phyloP scores from a whole-genome alignment of 805 yeast species.

The Metschnikowia baotianmanensis region DNA sequence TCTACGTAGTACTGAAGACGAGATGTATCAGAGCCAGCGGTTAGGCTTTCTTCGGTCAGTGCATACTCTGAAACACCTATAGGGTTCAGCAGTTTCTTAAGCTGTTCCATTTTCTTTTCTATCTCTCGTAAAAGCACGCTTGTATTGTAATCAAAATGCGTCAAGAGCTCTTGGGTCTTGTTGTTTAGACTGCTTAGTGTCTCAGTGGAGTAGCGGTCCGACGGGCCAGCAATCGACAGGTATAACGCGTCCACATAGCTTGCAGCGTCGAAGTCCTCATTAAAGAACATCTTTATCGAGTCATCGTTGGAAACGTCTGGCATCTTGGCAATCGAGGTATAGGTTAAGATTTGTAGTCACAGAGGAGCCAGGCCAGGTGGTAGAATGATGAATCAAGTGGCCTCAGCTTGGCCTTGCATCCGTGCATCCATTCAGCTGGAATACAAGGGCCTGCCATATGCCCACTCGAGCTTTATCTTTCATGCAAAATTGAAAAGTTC shows the following conservation, averaged over 20 bases:
- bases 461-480: too few species aligned
- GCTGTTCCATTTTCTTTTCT: constrained; percentile 45
- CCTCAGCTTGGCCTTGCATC: too few species aligned
- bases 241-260: constrained; percentile 64
- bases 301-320: constrained; percentile 24
- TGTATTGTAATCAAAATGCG: constrained; percentile 62
- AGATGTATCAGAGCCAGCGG: constrained; percentile 37
- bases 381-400: too few species aligned
- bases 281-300: constrained; percentile 64
- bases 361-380: too few species aligned
- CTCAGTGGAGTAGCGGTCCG: constrained; percentile 28
- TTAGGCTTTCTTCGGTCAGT: constrained; percentile 2
- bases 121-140: constrained; percentile 56
- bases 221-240: constrained; percentile 33
- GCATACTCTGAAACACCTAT: constrained; percentile 38
- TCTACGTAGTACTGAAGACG: constrained; percentile 67
- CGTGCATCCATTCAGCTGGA: too few species aligned
- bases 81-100: constrained; percentile 52
- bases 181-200: constrained; percentile 43
- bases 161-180: constrained; percentile 49
- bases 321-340: not conserved
- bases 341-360: not conserved
- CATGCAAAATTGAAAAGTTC: too few species aligned
- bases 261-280: constrained; percentile 61
- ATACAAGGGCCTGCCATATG: too few species aligned